Percentiles rank a stretch among this genome's conserved stretches.
Evolutionary conservation across 495 filamentous ascomycete species (phyloP).

Genomic region (Daldinia childiae): DNA sequence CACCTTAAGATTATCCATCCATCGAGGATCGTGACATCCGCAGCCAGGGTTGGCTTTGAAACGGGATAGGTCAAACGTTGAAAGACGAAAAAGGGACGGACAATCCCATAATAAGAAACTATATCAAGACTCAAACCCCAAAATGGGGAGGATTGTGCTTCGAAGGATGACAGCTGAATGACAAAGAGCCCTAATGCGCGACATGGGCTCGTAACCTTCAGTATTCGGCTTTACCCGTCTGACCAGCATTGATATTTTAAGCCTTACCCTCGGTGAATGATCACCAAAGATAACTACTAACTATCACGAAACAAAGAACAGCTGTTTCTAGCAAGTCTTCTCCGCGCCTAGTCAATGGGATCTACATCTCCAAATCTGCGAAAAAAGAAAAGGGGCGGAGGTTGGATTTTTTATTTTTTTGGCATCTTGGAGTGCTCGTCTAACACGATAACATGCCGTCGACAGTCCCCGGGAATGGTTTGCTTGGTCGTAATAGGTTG

Average conservation of each 20-base stretch:
- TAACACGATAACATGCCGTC: background rate
- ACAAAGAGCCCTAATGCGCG: constrained; percentile 21
- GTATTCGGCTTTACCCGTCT: constrained; percentile 38
- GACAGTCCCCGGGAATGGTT: constrained; percentile 1
- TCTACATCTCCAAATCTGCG: background rate
- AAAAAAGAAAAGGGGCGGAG: background rate
- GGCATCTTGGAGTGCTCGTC: background rate
- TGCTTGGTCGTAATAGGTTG: constrained; percentile 19
- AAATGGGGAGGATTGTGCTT: background rate
- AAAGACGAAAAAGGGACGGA: background rate
- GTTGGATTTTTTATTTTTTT: background rate
- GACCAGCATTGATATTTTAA: constrained; percentile 38
- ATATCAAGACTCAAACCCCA: background rate
- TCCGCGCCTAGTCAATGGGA: constrained; percentile 20
- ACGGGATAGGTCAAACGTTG: constrained; percentile 8
- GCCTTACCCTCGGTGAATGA: constrained; percentile 33
- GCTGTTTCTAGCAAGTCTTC: constrained; percentile 26
- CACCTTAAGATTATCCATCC: constrained; percentile 24
- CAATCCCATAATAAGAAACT: constrained; percentile 3
- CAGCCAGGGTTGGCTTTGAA: constrained; percentile 32
- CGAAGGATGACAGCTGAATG: constrained; percentile 2
- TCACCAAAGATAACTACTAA: constrained; percentile 10
- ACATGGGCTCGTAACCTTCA: constrained; percentile 18
- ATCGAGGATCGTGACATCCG: constrained; percentile 30
- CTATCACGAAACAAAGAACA: constrained; percentile 12